A percentile compares a stretch with the other conserved stretches of the same genome.
phyloP scores from a whole-genome alignment of 164 flowering plant species.

The Vitis riparia region DNA sequence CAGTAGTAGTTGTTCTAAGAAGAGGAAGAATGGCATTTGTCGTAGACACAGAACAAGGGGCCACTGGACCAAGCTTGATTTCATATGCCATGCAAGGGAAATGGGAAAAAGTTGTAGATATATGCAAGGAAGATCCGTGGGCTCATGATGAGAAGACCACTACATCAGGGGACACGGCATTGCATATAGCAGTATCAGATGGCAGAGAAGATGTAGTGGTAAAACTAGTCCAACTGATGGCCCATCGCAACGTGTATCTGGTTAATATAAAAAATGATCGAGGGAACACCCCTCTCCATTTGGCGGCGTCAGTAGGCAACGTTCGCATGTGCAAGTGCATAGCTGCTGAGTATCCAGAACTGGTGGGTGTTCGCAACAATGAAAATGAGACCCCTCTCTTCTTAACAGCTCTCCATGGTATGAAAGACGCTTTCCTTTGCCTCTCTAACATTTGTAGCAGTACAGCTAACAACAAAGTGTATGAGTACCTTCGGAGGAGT shows the following conservation, averaged over 20 bases:
- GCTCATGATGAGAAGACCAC: conserved; percentile 17
- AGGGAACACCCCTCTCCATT: conserved; percentile 34
- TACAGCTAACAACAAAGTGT: not conserved
- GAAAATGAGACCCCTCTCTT: conserved; percentile 35
- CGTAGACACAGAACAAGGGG: not conserved
- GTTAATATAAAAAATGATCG: conserved; percentile 7
- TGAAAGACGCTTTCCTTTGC: conserved; percentile 24
- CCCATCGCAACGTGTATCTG: not conserved
- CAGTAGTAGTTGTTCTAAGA: not conserved
- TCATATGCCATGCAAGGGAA: conserved; percentile 16
- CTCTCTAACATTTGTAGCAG: conserved; percentile 1
- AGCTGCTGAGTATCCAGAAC: not conserved
- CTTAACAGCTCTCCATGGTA: conserved; percentile 31
- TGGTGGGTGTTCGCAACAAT: conserved; percentile 12
- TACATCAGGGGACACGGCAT: conserved; percentile 27
- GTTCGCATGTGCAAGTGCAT: conserved; percentile 23
- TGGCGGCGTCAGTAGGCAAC: conserved; percentile 32
- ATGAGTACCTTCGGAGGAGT: conserved; percentile 3
- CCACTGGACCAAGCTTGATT: conserved; percentile 3
- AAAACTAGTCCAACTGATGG: conserved; percentile 8
- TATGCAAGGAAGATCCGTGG: not conserved
- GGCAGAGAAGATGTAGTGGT: conserved; percentile 11
- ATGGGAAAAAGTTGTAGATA: conserved; percentile 21
- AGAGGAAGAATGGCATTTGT: not conserved
- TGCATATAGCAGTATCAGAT: conserved; percentile 34